Base-by-base conservation (phyloP, 768 basidiomycete genomes). In the Leccinum sublutescens region DNA sequence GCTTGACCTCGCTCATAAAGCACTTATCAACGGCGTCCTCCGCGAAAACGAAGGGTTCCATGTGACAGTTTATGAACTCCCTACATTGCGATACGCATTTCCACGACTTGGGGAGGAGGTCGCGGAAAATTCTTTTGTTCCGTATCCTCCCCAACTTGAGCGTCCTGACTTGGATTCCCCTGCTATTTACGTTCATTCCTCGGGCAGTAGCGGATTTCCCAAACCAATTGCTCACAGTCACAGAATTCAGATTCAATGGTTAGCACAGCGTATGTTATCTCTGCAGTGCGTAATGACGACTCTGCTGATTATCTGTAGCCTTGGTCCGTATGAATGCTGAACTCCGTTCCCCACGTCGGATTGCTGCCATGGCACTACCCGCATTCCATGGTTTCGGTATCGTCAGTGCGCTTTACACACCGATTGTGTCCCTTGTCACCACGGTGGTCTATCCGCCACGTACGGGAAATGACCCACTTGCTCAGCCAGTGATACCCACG, bases 181-280 rank as follows among this genome's bases (percentile, higher is more conserved):
- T 15, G 76, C 76, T 1, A 55, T 80, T 11, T 79, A 82, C 17
- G 59, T 82, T 56, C 81, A 82, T 59, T 79, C 80, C 1, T 82
- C 79, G 5, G 81, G 81, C 12, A 81, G 80, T 4, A 80, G 78
- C 4, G 81, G 79, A 17, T 70, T 80, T 33, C 81, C 81, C 2
- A 82, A 81, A 63, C 74, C 79, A 1, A 77, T 82, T 27, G 61
- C 71, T 2, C 70, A 77, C 47, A 76, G 68, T 1, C 68, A 77
- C 54, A 67, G 64, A 25, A 64, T 66, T 9, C 54, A 78, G 27
- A 54, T 70, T 5, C 73, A 80, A 29, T 77, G 77, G 74, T 56
- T 71, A 6, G 43, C 58, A 1, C 69, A 72, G 11, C 64, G 80
- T 80, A 64, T 50, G 77, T 66, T 7, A 11, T 23, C 3, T 21